Conservation (phyloP, 176 grass and related monocot species). For the Pontederia crassipes region DNA sequence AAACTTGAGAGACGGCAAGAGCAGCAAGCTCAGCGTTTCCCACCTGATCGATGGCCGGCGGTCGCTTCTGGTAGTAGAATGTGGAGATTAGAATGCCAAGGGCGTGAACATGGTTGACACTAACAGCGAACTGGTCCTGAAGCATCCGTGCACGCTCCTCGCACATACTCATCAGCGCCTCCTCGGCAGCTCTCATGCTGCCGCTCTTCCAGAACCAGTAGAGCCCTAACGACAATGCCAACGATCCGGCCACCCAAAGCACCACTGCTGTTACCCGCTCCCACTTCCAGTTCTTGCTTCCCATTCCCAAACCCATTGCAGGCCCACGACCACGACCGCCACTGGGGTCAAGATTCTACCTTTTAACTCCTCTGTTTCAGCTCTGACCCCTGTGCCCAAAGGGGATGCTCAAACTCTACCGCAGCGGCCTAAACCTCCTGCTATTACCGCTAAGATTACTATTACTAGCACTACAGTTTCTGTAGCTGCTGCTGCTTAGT, state of each 20-base stretch:
- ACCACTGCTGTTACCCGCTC: conserved; percentile 19
- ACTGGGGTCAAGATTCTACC: background rate
- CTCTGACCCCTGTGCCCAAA: background rate
- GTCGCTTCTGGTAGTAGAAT: conserved; percentile 80
- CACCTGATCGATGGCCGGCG: conserved; percentile 85
- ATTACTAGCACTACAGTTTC: too few relatives aligned
- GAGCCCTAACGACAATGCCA: conserved; percentile 31
- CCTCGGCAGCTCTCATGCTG: conserved; percentile 43
- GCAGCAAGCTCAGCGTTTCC: background rate
- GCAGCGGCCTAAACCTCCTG: background rate
- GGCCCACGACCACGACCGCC: background rate
- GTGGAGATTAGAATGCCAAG: conserved; percentile 91
- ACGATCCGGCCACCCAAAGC: conserved; percentile 23
- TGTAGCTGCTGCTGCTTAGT: too few relatives aligned
- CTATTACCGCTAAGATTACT: too few relatives aligned
- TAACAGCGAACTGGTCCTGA: conserved; percentile 90
- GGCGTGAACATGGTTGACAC: conserved; percentile 91
- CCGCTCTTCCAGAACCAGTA: conserved; percentile 34
- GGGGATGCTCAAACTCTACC: background rate
- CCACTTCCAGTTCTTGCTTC: conserved; percentile 26
- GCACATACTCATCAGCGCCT: conserved; percentile 78
- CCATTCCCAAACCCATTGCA: conserved; percentile 9
- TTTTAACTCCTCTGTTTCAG: conserved; percentile 2
- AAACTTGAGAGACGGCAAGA: background rate
- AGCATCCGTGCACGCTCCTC: conserved; percentile 92